These are phyloP conservation scores for Moricandia arvensis DNA, from an alignment of 345 rosid genomes.

Conservation along the genomic window DNA sequence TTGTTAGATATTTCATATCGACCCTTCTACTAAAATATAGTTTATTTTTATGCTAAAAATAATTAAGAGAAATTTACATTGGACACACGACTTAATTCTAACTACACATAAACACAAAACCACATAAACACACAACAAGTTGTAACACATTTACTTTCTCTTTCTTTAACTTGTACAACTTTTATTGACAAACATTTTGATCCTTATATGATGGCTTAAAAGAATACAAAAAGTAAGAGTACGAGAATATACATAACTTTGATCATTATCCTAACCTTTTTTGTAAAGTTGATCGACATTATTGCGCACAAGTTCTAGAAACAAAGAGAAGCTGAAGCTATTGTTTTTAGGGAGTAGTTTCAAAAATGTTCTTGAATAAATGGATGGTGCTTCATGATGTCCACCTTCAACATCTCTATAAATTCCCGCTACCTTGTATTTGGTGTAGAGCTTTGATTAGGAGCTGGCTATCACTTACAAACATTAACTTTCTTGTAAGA, in stretches of 20 bases:
- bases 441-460: neutral
- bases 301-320: neutral
- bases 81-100: no score
- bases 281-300: neutral
- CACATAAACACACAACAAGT: no score
- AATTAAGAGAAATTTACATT: no score
- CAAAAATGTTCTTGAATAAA: neutral
- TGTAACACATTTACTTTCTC: no score
- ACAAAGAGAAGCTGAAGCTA: neutral
- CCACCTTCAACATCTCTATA: neutral
- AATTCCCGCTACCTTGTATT: neutral
- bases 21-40: no score
- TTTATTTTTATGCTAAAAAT: no score
- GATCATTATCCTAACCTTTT: neutral
- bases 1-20: no score
- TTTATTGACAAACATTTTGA: neutral
- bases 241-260: neutral
- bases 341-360: neutral
- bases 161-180: no score
- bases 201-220: neutral
- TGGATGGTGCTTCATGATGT: neutral
- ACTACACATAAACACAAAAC: no score
- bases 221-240: neutral
- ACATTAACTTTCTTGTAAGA: neutral
- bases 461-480: neutral